Evolutionary conservation across 164 flowering plant species (phyloP).

Genomic region (Platanus orientalis): DNA sequence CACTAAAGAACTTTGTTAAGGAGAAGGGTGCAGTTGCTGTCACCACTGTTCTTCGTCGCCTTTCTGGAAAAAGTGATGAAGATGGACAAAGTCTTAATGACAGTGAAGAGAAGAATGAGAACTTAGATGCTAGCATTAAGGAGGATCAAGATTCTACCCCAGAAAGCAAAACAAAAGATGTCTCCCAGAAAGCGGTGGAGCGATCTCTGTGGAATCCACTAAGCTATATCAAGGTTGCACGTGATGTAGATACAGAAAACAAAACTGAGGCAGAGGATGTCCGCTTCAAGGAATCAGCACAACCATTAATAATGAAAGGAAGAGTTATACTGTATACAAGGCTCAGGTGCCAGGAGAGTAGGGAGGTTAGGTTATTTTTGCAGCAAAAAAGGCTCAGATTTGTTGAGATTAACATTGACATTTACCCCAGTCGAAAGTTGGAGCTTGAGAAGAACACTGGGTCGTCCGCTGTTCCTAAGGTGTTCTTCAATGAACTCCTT

Average conservation of each 20-base stretch:
- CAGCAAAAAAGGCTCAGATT: slow-evolving; percentile 51
- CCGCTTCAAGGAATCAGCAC: slow-evolving; percentile 16
- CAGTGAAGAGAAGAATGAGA: slow-evolving; percentile 22
- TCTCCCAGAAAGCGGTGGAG: slow-evolving; percentile 31
- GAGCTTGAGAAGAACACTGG: slow-evolving; percentile 69
- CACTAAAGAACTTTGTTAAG: slow-evolving; percentile 56
- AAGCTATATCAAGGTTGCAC: slow-evolving; percentile 35
- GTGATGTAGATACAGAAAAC: slow-evolving; percentile 35
- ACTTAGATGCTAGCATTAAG: slow-evolving; percentile 12
- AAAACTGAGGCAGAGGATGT: slow-evolving; percentile 29
- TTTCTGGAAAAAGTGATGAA: slow-evolving; percentile 62
- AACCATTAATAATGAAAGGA: slow-evolving; percentile 53
- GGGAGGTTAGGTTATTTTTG: slow-evolving; percentile 53
- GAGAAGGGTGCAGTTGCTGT: slow-evolving; percentile 58
- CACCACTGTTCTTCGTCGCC: slow-evolving; percentile 53
- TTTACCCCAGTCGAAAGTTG: slow-evolving; percentile 66
- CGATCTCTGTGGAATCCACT: slow-evolving; percentile 69
- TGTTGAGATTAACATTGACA: slow-evolving; percentile 75
- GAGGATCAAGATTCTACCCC: slow-evolving; percentile 22
- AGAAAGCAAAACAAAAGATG: slow-evolving; percentile 34
- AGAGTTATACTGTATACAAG: slow-evolving; percentile 65
- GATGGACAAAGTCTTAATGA: slow-evolving; percentile 19
- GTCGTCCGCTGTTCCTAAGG: slow-evolving; percentile 66
- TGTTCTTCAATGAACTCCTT: slow-evolving; percentile 65
- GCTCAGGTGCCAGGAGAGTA: slow-evolving; percentile 61